Evolutionary conservation across 495 filamentous ascomycete genomes (phyloP).

Genomic region (Entonaema liquescens): DNA sequence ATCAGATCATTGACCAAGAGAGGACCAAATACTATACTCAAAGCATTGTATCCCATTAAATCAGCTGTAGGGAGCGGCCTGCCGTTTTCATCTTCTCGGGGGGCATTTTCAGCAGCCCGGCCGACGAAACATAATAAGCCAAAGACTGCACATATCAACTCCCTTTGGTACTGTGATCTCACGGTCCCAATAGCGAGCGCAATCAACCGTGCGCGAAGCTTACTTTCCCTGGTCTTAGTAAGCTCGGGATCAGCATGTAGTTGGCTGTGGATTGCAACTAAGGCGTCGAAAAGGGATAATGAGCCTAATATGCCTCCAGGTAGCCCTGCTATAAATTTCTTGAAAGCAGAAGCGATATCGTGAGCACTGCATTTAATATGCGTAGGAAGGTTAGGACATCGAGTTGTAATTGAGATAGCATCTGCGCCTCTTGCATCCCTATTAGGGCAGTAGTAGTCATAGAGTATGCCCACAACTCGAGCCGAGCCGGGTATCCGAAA

Average conservation of each 20-base stretch:
- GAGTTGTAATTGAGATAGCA: slow-evolving; percentile 58
- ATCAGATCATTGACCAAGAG: slow-evolving; percentile 67
- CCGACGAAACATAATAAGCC: slow-evolving; percentile 67
- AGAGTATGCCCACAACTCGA: slow-evolving; percentile 63
- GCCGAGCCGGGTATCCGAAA: slow-evolving; percentile 71
- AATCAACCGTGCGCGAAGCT: slow-evolving; percentile 67
- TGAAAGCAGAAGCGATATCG: slow-evolving; percentile 77
- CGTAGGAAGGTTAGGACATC: slow-evolving; percentile 61
- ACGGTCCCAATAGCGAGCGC: slow-evolving; percentile 68
- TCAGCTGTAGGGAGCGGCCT: slow-evolving; percentile 57
- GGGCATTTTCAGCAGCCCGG: slow-evolving; percentile 57
- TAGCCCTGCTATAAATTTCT: slow-evolving; percentile 72
- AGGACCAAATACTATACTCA: slow-evolving; percentile 72
- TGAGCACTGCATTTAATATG: slow-evolving; percentile 67
- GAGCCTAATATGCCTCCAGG: slow-evolving; percentile 81
- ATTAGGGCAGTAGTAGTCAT: slow-evolving; percentile 69
- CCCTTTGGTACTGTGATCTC: slow-evolving; percentile 64
- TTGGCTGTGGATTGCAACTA: slow-evolving; percentile 69
- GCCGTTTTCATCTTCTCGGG: slow-evolving; percentile 58
- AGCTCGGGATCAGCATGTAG: slow-evolving; percentile 59
- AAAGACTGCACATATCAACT: slow-evolving; percentile 72
- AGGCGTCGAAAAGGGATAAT: slow-evolving; percentile 67
- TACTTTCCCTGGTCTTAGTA: slow-evolving; percentile 58
- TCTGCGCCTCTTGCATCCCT: slow-evolving; percentile 51
- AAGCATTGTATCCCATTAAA: slow-evolving; percentile 68